Percentiles rank a stretch among this genome's conserved stretches.
Conservation (phyloP, 345 rosid species). For the Excoecaria cochinchinensis region DNA sequence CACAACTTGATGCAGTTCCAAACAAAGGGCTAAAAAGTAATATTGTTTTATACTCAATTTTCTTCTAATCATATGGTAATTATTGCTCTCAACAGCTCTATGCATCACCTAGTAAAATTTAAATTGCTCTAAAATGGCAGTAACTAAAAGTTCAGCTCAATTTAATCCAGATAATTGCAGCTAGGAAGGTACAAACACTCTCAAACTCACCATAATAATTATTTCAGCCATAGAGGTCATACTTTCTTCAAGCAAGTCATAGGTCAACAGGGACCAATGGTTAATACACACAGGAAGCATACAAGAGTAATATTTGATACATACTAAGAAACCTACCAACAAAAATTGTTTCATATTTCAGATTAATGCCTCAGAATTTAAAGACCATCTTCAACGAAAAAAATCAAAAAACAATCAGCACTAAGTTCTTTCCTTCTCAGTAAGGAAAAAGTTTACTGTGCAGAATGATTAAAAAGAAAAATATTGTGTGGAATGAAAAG, state of each 20-base stretch:
- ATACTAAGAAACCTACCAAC: no score
- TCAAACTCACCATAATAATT: not conserved
- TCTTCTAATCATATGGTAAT: no score
- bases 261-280: not conserved
- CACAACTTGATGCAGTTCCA: not conserved
- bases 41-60: not conserved
- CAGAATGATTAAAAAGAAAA: no score
- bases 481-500: not conserved
- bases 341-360: not conserved
- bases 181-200: not conserved
- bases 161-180: not conserved
- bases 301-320: not conserved
- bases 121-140: not conserved
- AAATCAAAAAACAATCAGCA: not conserved
- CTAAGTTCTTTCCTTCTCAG: no score
- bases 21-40: not conserved
- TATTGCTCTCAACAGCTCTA: no score
- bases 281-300: not conserved
- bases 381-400: not conserved
- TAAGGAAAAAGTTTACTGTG: no score
- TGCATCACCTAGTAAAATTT: not conserved
- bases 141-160: not conserved
- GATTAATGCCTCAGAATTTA: not conserved
- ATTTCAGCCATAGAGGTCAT: not conserved
- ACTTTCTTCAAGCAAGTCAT: not conserved